A percentile compares a stretch with the other conserved stretches of the same genome.
Conservation (phyloP, 176 grass and related monocot genomes). For the Cymbopogon citratus region DNA sequence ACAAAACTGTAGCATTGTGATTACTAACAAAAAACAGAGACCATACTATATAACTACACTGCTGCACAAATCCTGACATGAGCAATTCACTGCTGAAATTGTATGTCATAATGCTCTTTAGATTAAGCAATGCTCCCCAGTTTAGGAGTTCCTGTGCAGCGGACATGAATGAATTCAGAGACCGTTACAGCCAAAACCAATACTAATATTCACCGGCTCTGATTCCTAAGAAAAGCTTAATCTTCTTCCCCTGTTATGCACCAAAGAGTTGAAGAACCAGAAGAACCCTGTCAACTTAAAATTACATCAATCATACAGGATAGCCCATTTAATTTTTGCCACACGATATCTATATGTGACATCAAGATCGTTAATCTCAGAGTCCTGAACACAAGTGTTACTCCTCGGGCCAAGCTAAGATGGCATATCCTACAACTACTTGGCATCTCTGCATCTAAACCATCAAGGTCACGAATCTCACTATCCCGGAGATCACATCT, state of each 20-base stretch:
- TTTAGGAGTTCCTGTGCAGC: not conserved
- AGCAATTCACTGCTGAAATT: not conserved
- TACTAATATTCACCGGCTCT: not conserved
- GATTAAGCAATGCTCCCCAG: not conserved
- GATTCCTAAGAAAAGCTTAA: not conserved
- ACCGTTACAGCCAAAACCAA: not conserved
- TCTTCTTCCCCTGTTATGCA: not conserved
- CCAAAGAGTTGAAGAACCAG: not conserved
- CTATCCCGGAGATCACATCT: not conserved
- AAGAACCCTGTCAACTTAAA: not conserved
- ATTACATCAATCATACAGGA: not conserved
- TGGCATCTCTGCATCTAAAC: not conserved
- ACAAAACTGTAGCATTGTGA: not conserved
- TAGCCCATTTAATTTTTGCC: not conserved
- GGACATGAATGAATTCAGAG: not conserved
- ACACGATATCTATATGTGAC: not conserved
- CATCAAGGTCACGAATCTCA: not conserved
- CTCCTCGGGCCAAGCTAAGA: not conserved
- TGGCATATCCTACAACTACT: not conserved
- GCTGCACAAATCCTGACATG: not conserved
- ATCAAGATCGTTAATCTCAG: not conserved
- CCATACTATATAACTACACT: not conserved
- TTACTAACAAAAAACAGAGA: not conserved
- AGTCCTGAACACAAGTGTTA: not conserved
- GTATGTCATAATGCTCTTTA: not conserved